phyloP scores from a whole-genome alignment of 2,329 filamentous ascomycete genomes.

The Fonsecaea erecta region DNA sequence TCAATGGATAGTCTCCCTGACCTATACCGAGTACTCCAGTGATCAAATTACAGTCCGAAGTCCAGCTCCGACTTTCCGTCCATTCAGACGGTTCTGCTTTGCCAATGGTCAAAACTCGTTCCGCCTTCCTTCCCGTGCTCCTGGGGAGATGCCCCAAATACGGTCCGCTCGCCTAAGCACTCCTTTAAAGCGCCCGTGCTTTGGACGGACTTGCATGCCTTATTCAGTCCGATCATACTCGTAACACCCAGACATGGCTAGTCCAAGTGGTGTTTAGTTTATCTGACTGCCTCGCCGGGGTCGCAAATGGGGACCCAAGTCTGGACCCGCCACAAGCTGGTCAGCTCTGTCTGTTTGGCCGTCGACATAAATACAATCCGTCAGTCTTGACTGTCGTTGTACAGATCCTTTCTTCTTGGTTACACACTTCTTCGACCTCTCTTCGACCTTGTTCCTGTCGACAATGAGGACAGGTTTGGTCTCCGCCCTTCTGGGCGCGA shows the following conservation, averaged over 20 bases:
- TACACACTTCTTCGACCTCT: slow-evolving; percentile 1
- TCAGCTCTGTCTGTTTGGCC: slow-evolving; percentile 15
- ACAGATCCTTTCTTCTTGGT: slow-evolving; percentile 10
- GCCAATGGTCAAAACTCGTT: background rate
- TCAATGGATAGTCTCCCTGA: background rate
- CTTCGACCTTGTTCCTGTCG: slow-evolving; percentile 2
- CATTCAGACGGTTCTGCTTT: background rate
- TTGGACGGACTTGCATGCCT: background rate
- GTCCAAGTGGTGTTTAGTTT: slow-evolving; percentile 2
- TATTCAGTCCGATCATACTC: background rate
- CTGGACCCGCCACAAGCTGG: background rate
- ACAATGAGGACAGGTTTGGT: slow-evolving; percentile 21
- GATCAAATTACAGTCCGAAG: background rate
- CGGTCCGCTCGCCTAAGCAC: slow-evolving; percentile 1
- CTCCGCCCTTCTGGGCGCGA: slow-evolving; percentile 21
- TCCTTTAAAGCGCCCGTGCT: slow-evolving; percentile 2
- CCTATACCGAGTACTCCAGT: background rate
- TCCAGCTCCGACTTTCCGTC: background rate
- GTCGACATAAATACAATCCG: slow-evolving; percentile 15
- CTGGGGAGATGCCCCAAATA: background rate
- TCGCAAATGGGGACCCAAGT: slow-evolving; percentile 11
- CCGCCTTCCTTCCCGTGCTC: background rate
- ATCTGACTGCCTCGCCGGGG: slow-evolving; percentile 13
- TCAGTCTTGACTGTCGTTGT: slow-evolving; percentile 15
- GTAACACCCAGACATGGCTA: slow-evolving; percentile 1